Evolutionary conservation across 495 filamentous ascomycete species (phyloP).

Genomic region (Stereocaulon alpinum): DNA sequence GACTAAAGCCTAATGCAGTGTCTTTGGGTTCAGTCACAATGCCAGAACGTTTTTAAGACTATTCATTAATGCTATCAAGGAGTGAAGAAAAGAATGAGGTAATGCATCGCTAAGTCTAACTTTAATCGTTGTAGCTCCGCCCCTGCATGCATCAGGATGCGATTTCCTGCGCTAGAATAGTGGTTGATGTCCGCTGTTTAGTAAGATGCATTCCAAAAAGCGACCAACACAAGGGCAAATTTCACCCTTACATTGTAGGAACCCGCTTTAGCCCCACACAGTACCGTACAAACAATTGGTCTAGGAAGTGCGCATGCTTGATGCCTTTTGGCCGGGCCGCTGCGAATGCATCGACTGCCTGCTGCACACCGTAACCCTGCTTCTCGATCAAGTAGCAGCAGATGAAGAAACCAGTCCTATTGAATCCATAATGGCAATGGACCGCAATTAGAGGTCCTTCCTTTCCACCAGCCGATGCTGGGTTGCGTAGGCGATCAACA

Average conservation of each 20-base stretch:
- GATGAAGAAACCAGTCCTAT: slow-evolving; percentile 83
- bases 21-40: too few species aligned
- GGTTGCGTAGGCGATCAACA: slow-evolving; percentile 54
- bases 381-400: slow-evolving; percentile 85
- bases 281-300: slow-evolving; percentile 76
- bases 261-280: slow-evolving; percentile 45
- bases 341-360: slow-evolving; percentile 75
- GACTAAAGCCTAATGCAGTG: too few species aligned
- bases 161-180: neutral
- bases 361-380: slow-evolving; percentile 57
- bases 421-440: slow-evolving; percentile 94
- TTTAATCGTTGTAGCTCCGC: neutral
- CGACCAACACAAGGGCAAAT: neutral
- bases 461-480: slow-evolving; percentile 27
- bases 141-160: neutral
- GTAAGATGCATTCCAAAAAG: too few species aligned
- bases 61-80: neutral
- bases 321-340: slow-evolving; percentile 68
- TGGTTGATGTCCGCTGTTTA: neutral
- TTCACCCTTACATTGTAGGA: slow-evolving; percentile 34
- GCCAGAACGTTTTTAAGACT: too few species aligned
- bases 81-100: neutral
- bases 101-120: neutral
- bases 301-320: slow-evolving; percentile 79
- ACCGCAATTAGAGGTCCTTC: slow-evolving; percentile 54